Conservation (phyloP, 768 basidiomycete genomes). For the Termitomyces sp. region DNA sequence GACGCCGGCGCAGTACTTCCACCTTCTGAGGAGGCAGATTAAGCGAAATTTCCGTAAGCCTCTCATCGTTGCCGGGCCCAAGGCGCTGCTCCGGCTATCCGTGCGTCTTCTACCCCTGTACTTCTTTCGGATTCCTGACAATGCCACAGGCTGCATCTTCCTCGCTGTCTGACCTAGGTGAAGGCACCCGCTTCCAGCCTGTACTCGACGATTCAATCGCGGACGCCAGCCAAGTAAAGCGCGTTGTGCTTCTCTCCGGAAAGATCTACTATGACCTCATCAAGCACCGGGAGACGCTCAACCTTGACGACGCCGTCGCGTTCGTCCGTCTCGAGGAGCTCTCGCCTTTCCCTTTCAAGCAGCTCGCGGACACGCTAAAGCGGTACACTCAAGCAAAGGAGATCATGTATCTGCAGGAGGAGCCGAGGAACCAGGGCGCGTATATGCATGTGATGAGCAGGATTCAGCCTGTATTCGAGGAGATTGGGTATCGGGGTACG, state of each 20-base stretch:
- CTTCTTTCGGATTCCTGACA: not conserved
- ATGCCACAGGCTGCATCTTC: constrained; percentile 65
- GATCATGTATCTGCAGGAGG: constrained; percentile 77
- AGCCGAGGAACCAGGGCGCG: constrained; percentile 84
- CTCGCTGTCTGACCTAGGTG: constrained; percentile 50
- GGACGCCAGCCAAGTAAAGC: constrained; percentile 37
- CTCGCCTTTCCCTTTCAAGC: constrained; percentile 77
- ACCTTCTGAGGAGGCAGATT: constrained; percentile 84
- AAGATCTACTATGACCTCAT: constrained; percentile 87
- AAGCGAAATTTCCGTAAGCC: constrained; percentile 84
- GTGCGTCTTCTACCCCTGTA: constrained; percentile 27
- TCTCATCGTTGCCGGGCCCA: constrained; percentile 78
- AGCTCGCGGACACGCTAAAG: constrained; percentile 39
- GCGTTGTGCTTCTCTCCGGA: constrained; percentile 73
- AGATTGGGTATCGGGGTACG: constrained; percentile 21
- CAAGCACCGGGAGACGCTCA: constrained; percentile 55
- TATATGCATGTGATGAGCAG: constrained; percentile 62
- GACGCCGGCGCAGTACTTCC: constrained; percentile 90
- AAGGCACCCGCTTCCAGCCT: constrained; percentile 59
- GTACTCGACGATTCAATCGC: constrained; percentile 52
- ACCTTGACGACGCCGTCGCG: constrained; percentile 48
- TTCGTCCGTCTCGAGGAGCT: constrained; percentile 83
- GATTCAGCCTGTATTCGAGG: constrained; percentile 45
- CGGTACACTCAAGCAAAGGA: constrained; percentile 39
- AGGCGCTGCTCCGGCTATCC: constrained; percentile 72